Percentiles rank a stretch among this genome's conserved stretches.
Conservation (phyloP, 306 rosid genomes). For the Mucuna pruriens region DNA sequence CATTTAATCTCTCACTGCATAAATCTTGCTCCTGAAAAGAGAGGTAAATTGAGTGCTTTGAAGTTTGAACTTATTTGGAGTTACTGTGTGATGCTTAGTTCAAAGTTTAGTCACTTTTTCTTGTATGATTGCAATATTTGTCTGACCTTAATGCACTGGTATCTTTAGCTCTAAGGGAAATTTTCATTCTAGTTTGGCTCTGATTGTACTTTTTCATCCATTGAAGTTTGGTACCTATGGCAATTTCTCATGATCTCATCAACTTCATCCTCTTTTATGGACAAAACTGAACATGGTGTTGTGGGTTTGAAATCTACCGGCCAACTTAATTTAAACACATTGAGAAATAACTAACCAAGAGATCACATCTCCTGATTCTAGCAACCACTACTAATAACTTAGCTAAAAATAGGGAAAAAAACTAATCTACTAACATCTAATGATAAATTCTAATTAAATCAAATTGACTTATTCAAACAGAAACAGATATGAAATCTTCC, state of each 20-base stretch:
- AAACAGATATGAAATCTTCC: no score
- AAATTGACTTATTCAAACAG: no score
- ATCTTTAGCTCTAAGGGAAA: neutral
- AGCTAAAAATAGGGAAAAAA: no score
- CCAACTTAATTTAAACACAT: no score
- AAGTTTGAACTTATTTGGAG: neutral
- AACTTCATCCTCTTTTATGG: neutral
- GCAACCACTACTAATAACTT: no score
- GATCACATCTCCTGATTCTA: no score
- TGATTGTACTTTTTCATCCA: neutral
- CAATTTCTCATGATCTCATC: neutral
- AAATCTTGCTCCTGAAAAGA: neutral
- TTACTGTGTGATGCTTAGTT: neutral
- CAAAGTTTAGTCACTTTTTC: neutral
- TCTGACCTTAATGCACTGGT: neutral
- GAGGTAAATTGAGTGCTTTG: neutral
- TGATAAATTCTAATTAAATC: no score
- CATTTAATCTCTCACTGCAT: neutral
- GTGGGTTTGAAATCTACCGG: neutral
- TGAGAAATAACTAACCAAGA: no score
- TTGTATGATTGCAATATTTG: neutral
- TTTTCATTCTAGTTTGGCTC: neutral
- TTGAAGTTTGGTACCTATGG: neutral
- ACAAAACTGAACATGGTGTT: neutral
- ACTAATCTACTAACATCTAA: no score